Percentiles rank a stretch among this genome's conserved stretches.
Evolutionary conservation across 345 rosid species (phyloP).

Genomic region (Nephelium lappaceum): DNA sequence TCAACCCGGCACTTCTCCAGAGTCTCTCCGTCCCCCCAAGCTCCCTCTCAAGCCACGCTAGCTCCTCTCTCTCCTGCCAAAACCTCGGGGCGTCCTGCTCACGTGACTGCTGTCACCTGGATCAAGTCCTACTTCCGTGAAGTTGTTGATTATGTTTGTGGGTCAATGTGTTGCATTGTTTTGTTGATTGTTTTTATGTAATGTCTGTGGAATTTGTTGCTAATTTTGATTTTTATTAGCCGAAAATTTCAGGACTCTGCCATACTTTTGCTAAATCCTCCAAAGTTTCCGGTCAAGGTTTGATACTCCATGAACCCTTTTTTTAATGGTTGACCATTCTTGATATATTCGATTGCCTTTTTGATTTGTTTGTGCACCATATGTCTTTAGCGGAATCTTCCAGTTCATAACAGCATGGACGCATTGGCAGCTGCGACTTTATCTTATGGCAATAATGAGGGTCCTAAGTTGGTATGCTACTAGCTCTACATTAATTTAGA

Average conservation of each 20-base stretch:
- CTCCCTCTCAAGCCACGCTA: conserved; percentile 80
- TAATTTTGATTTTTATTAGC: conserved; percentile 4
- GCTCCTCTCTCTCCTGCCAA: conserved; percentile 73
- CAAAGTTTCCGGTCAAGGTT: conserved; percentile 88
- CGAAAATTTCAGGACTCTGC: conserved; percentile 65
- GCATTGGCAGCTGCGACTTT: conserved; percentile 93
- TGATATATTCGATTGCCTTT: neutral
- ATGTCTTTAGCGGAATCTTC: conserved; percentile 63
- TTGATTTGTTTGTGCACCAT: conserved; percentile 6
- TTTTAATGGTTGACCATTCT: conserved; percentile 1
- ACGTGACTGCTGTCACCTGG: conserved; percentile 83
- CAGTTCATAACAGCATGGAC: conserved; percentile 95
- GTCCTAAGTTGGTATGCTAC: conserved; percentile 78
- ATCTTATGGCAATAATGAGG: conserved; percentile 76
- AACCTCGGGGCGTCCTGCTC: too few species aligned
- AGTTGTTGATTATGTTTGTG: conserved; percentile 13
- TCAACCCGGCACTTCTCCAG: conserved; percentile 34
- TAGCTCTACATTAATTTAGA: conserved; percentile 2
- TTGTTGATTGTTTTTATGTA: neutral
- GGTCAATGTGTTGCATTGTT: neutral
- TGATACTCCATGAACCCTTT: conserved; percentile 8
- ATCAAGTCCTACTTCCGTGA: conserved; percentile 77
- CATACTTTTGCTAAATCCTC: conserved; percentile 81
- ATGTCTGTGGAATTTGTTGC: conserved; percentile 5
- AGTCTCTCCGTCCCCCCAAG: too few species aligned